These are phyloP conservation scores for Discostella pseudostelligera DNA, from an alignment of 108 stramenopile species.

Conservation along the genomic window DNA sequence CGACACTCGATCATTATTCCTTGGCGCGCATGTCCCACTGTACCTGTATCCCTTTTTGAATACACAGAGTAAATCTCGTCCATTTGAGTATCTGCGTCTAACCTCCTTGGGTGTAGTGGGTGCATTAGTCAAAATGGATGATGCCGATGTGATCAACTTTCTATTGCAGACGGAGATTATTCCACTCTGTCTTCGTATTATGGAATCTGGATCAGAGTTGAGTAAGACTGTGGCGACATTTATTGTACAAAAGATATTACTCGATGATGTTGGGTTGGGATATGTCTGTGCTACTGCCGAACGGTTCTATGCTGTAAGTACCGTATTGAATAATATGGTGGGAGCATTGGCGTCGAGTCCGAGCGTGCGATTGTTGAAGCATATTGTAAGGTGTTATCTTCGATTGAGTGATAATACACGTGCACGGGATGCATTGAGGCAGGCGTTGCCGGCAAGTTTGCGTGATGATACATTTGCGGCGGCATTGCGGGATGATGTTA, in stretches of 20 bases:
- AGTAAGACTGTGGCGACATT: slow-evolving; percentile 99
- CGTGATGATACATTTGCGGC: slow-evolving; percentile 86
- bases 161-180: slow-evolving; percentile 94
- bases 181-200: slow-evolving; percentile 77
- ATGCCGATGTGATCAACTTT: slow-evolving; percentile 96
- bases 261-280: slow-evolving; percentile 95
- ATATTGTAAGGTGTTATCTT: slow-evolving; percentile 97
- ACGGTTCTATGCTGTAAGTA: slow-evolving; percentile 97
- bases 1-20: slow-evolving; percentile 92
- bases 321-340: slow-evolving; percentile 95
- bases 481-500: slow-evolving; percentile 83
- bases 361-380: slow-evolving; percentile 94
- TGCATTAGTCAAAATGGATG: slow-evolving; percentile 99
- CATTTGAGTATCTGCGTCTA: slow-evolving; percentile 97
- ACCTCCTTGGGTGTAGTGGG: slow-evolving; percentile 98
- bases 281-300: slow-evolving; percentile 99
- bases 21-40: slow-evolving; percentile 95
- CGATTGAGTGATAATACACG: slow-evolving; percentile 92
- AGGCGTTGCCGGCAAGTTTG: slow-evolving; percentile 89
- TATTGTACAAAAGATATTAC: slow-evolving; percentile 98
- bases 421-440: slow-evolving; percentile 94
- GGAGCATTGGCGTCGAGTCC: slow-evolving; percentile 81
- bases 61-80: slow-evolving; percentile 92
- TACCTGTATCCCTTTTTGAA: slow-evolving; percentile 99
- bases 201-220: slow-evolving; percentile 96